phyloP scores from a whole-genome alignment of 1,284 basidiomycete species.

The Cystobasidium pallidum region DNA sequence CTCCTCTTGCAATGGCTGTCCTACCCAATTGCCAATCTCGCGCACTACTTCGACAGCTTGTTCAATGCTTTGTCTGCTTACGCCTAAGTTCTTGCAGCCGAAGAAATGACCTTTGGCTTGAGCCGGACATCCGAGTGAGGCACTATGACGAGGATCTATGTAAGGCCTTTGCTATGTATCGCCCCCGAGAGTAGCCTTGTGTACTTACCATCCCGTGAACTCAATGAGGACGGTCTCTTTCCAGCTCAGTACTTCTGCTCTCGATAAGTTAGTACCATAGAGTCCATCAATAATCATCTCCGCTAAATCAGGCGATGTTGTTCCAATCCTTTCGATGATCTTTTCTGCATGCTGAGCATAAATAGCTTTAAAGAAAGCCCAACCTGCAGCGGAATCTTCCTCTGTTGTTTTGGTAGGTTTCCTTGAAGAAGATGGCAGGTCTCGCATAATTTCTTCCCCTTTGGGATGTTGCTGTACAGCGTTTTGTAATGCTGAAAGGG shows the following conservation, averaged over 20 bases:
- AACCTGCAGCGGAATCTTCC: slow-evolving; percentile 39
- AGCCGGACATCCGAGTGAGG: slow-evolving; percentile 21
- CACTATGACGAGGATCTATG: slow-evolving; percentile 9
- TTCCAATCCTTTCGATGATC: slow-evolving; percentile 36
- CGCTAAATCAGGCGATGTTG: slow-evolving; percentile 39
- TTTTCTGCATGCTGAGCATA: slow-evolving; percentile 40
- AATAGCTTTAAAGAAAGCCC: slow-evolving; percentile 43
- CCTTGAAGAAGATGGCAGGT: slow-evolving; percentile 22
- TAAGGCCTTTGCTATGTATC: too few species aligned
- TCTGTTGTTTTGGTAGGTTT: slow-evolving; percentile 45
- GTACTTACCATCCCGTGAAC: slow-evolving; percentile 43
- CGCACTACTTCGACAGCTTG: slow-evolving; percentile 32
- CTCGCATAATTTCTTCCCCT: slow-evolving; percentile 8
- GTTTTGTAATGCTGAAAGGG: slow-evolving; percentile 21
- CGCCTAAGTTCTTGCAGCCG: slow-evolving; percentile 40
- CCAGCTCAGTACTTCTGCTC: slow-evolving; percentile 41
- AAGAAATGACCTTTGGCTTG: slow-evolving; percentile 43
- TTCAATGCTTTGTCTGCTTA: slow-evolving; percentile 18
- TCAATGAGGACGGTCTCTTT: slow-evolving; percentile 40
- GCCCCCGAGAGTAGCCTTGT: too few species aligned
- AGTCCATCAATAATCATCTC: slow-evolving; percentile 44
- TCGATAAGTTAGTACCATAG: slow-evolving; percentile 35
- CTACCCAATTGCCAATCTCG: slow-evolving; percentile 31
- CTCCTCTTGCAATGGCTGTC: slow-evolving; percentile 36
- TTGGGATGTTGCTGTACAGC: slow-evolving; percentile 20